Conservation (phyloP, 2,329 filamentous ascomycete genomes). For the Simplicillium aogashimaense region DNA sequence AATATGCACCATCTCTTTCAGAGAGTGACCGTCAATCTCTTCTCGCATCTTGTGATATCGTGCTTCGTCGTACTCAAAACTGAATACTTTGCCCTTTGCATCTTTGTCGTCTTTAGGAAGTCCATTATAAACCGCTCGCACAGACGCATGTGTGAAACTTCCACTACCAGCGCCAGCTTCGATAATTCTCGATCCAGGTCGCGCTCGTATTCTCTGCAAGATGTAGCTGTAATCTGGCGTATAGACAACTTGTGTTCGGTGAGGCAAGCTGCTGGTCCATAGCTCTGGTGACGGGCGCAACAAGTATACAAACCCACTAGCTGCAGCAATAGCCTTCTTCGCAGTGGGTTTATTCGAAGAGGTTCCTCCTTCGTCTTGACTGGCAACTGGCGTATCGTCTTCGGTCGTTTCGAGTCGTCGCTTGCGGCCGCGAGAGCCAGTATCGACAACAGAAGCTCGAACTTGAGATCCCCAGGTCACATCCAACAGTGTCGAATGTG, state of each 20-base stretch:
- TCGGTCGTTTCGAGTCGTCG: conserved; percentile 39
- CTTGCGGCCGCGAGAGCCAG: conserved; percentile 74
- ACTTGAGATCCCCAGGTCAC: conserved; percentile 90
- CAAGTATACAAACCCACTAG: conserved; percentile 68
- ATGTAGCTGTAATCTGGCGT: conserved; percentile 83
- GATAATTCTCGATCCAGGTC: conserved; percentile 64
- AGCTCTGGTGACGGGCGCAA: conserved; percentile 71
- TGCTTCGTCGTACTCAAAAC: conserved; percentile 71
- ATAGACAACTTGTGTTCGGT: conserved; percentile 79
- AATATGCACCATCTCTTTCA: conserved; percentile 57
- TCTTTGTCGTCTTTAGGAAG: conserved; percentile 38
- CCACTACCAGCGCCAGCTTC: conserved; percentile 77
- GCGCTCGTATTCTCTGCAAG: conserved; percentile 62
- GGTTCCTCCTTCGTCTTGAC: conserved; percentile 23
- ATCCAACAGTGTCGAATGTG: conserved; percentile 66
- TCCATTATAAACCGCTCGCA: conserved; percentile 66
- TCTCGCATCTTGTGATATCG: conserved; percentile 58
- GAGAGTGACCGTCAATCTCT: conserved; percentile 59
- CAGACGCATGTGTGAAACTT: conserved; percentile 73
- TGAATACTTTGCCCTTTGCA: conserved; percentile 61
- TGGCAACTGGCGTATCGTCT: conserved; percentile 24
- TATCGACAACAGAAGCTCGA: conserved; percentile 80
- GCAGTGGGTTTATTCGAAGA: conserved; percentile 12
- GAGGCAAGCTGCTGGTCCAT: conserved; percentile 72
- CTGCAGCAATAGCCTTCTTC: conserved; percentile 42